phyloP scores from a whole-genome alignment of 352 stramenopile genomes.

The Globisporangium splendens region DNA sequence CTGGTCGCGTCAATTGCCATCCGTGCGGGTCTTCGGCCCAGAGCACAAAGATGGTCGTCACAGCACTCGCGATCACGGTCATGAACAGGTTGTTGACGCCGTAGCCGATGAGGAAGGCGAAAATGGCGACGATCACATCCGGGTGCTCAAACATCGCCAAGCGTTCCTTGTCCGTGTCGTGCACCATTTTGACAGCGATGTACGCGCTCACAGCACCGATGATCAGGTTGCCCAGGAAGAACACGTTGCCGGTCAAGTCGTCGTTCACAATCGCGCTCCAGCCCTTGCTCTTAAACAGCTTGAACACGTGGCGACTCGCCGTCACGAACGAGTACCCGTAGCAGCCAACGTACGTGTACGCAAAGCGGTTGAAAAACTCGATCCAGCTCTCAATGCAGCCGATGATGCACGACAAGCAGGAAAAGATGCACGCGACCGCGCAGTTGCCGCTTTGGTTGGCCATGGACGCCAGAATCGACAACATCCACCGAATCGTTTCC shows the following conservation, averaged over 20 bases:
- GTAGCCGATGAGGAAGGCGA: constrained; percentile 74
- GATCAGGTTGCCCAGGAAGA: constrained; percentile 79
- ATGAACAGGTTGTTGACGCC: constrained; percentile 72
- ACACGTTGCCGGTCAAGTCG: constrained; percentile 80
- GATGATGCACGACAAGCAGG: constrained; percentile 73
- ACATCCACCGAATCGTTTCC: constrained; percentile 69
- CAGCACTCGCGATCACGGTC: constrained; percentile 67
- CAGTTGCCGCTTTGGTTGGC: constrained; percentile 69
- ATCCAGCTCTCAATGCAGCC: constrained; percentile 78
- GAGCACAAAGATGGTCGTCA: constrained; percentile 82
- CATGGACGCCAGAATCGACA: constrained; percentile 64
- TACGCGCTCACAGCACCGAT: constrained; percentile 67
- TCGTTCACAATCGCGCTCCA: constrained; percentile 90
- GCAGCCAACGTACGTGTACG: constrained; percentile 83
- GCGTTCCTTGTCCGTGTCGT: constrained; percentile 41
- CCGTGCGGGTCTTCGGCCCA: constrained; percentile 78
- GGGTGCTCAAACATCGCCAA: constrained; percentile 68
- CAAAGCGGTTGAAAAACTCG: constrained; percentile 90
- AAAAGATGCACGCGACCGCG: constrained; percentile 61
- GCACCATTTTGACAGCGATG: constrained; percentile 51
- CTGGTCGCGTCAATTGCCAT: constrained; percentile 68
- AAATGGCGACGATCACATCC: constrained; percentile 59
- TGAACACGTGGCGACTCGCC: constrained; percentile 69
- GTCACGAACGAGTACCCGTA: constrained; percentile 87
- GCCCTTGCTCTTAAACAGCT: constrained; percentile 75